Percentiles rank a stretch among this genome's conserved stretches.
Conservation (phyloP, 78 protist genomes). For the Isochrysis galbana region DNA sequence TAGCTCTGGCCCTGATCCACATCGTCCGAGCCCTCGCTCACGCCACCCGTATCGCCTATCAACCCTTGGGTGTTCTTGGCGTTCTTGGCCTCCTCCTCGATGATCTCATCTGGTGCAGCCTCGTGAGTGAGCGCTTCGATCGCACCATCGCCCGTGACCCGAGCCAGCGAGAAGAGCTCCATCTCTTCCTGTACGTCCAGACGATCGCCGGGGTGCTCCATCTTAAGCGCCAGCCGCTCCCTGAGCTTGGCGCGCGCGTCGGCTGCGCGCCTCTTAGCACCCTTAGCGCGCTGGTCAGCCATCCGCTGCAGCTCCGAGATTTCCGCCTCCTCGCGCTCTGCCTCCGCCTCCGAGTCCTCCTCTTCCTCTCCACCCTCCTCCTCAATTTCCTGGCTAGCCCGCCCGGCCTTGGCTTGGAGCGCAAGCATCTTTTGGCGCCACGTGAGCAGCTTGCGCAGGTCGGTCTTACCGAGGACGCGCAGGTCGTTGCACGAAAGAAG, state of each 20-base stretch:
- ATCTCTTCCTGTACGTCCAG: conserved; percentile 6
- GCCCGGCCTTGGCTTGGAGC: background rate
- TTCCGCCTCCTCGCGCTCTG: background rate
- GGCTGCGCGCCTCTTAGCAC: background rate
- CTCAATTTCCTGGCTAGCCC: background rate
- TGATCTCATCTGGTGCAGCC: background rate
- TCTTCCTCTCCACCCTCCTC: background rate
- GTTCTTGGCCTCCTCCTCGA: conserved; percentile 25
- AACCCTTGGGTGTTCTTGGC: background rate
- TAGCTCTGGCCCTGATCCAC: background rate
- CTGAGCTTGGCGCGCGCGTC: background rate
- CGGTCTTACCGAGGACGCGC: background rate
- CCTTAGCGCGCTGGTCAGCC: background rate
- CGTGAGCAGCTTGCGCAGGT: conserved; percentile 25
- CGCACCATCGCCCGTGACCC: background rate
- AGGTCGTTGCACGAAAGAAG: background rate
- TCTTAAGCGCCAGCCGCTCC: conserved; percentile 42
- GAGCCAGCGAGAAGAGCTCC: conserved; percentile 29
- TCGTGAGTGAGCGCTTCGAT: background rate
- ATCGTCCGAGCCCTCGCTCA: background rate
- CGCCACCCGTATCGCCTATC: background rate
- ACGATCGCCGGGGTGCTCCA: conserved; percentile 40
- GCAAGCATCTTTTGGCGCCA: conserved; percentile 29
- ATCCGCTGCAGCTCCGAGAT: background rate
- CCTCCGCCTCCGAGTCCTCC: background rate